Percentiles rank a stretch among this genome's conserved stretches.
These are phyloP conservation scores for Aspergillus sp. DNA, from an alignment of 2,329 filamentous ascomycete species.

Conservation along the genomic window DNA sequence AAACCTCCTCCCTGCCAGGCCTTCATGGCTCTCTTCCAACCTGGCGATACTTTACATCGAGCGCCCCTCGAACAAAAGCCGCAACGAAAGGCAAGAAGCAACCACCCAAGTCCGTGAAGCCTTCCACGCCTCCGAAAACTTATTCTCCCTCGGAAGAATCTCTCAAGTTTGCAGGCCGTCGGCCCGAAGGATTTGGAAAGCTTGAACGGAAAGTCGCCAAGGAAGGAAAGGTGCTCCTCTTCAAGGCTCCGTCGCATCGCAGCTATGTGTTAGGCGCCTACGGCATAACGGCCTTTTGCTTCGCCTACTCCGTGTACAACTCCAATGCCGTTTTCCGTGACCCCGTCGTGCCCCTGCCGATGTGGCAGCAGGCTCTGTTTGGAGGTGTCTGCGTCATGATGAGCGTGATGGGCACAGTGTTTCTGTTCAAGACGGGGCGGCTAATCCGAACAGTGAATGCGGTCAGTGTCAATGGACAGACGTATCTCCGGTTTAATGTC, in stretches of 20 bases:
- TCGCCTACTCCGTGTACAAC: conserved; percentile 51
- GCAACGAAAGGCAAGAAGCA: conserved; percentile 15
- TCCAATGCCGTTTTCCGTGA: conserved; percentile 50
- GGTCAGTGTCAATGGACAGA: conserved; percentile 35
- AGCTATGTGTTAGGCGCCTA: conserved; percentile 62
- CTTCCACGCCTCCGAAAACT: conserved; percentile 12
- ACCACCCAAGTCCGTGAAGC: conserved; percentile 9
- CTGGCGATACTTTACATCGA: conserved; percentile 32
- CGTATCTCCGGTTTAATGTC: conserved; percentile 34
- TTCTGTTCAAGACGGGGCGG: conserved; percentile 56
- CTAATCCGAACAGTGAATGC: conserved; percentile 60
- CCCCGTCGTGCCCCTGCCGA: conserved; percentile 51
- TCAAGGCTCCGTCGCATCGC: conserved; percentile 63
- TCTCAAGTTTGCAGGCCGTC: conserved; percentile 23
- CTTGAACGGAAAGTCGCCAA: conserved; percentile 49
- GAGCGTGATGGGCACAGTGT: conserved; percentile 58
- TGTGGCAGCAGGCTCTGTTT: conserved; percentile 59
- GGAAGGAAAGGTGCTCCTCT: conserved; percentile 59
- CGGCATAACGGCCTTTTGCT: conserved; percentile 53
- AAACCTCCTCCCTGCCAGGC: conserved; percentile 13
- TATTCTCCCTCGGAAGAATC: conserved; percentile 13
- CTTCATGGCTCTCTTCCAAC: conserved; percentile 13
- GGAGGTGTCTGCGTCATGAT: conserved; percentile 59
- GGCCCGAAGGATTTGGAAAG: conserved; percentile 50
- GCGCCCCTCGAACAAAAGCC: conserved; percentile 21